phyloP scores from a whole-genome alignment of 163 green algal genomes.

The Chloroidium sp. region DNA sequence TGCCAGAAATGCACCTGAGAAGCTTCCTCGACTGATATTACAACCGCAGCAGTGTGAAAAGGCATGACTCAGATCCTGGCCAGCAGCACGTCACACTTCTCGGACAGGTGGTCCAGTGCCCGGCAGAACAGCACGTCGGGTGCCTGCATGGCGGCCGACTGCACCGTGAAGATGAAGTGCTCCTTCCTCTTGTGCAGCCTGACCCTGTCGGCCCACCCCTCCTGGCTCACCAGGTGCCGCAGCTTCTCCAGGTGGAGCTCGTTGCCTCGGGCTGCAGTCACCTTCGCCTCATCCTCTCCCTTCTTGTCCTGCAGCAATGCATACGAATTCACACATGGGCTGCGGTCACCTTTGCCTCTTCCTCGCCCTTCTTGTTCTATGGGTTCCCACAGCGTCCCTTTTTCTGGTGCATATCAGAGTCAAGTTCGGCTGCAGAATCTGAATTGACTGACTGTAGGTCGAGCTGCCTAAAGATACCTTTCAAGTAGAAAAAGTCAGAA shows the following conservation, averaged over 20 bases:
- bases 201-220: slow-evolving; percentile 50
- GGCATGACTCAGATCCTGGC: slow-evolving; percentile 10
- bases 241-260: slow-evolving; percentile 26
- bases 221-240: slow-evolving; percentile 54
- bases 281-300: slow-evolving; percentile 54
- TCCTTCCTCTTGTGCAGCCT: slow-evolving; percentile 82
- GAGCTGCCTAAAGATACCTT: too few relatives aligned
- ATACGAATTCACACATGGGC: neutral
- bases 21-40: neutral
- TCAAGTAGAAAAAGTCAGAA: too few relatives aligned
- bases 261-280: slow-evolving; percentile 7
- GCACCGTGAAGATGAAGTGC: slow-evolving; percentile 97
- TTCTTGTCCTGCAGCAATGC: slow-evolving; percentile 23
- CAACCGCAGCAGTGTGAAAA: neutral
- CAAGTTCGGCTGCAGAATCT: too few relatives aligned
- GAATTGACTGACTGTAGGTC: too few relatives aligned
- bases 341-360: slow-evolving; percentile 4
- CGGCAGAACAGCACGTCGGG: slow-evolving; percentile 45
- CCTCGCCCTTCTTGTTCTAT: too few relatives aligned
- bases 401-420: too few relatives aligned
- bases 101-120: slow-evolving; percentile 48
- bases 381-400: too few relatives aligned
- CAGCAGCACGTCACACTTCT: slow-evolving; percentile 59
- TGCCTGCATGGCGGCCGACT: slow-evolving; percentile 61
- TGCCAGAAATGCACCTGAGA: neutral